Conservation (phyloP, 257 asterid genomes). For the Osmanthus fragrans region DNA sequence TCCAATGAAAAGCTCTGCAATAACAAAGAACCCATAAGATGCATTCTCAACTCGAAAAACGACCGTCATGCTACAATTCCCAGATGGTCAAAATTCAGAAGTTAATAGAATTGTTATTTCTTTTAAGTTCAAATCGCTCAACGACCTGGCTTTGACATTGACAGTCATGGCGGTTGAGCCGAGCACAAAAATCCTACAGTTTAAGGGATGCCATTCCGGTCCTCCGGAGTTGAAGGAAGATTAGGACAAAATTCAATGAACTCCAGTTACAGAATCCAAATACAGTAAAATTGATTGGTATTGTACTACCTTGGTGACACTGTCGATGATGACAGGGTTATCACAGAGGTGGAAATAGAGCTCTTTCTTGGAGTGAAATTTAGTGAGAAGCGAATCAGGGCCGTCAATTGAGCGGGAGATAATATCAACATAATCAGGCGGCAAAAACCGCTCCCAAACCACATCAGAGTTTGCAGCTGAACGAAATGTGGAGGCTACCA, state of each 20-base stretch:
- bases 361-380: constrained; percentile 55
- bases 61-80: neutral
- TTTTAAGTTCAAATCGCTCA: no score
- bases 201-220: no score
- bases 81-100: neutral
- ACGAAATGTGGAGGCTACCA: constrained; percentile 56
- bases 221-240: no score
- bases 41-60: neutral
- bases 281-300: no score
- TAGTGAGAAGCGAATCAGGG: constrained; percentile 23
- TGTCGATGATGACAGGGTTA: constrained; percentile 60
- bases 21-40: constrained; percentile 27
- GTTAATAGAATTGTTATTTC: no score
- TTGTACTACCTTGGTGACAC: constrained; percentile 52
- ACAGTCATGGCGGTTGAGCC: no score
- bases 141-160: no score
- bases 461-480: constrained; percentile 68
- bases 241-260: no score
- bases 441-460: constrained; percentile 78
- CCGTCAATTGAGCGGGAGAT: constrained; percentile 11
- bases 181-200: no score
- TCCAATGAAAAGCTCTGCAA: constrained; percentile 73
- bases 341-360: constrained; percentile 60
- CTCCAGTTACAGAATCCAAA: no score
- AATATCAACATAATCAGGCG: constrained; percentile 60